phyloP scores from a whole-genome alignment of 2,329 filamentous ascomycete genomes.

The Diaporthe citri region DNA sequence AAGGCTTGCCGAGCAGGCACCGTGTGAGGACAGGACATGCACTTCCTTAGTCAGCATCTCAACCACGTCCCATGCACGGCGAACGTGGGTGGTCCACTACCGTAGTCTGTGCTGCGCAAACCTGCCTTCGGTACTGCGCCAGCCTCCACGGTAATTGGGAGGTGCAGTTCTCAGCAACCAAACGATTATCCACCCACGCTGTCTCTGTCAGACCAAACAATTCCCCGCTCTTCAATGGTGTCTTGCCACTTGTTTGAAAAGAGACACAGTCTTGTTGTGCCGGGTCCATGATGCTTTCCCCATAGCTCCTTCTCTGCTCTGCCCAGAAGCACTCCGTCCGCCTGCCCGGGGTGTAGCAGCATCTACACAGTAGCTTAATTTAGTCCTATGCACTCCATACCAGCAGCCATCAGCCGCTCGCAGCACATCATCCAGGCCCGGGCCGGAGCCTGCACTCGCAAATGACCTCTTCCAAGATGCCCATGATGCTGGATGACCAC shows the following conservation, averaged over 20 bases:
- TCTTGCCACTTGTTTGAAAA: not conserved
- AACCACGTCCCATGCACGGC: not conserved
- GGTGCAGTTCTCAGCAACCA: not conserved
- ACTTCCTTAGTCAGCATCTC: slow-evolving; percentile 7
- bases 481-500: slow-evolving; percentile 66
- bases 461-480: slow-evolving; percentile 56
- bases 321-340: not conserved
- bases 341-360: not conserved
- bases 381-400: slow-evolving; percentile 10
- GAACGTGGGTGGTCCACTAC: not conserved
- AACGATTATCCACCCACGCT: not conserved
- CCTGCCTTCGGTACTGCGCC: not conserved
- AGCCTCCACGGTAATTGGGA: not conserved
- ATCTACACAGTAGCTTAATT: not conserved
- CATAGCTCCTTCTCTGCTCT: not conserved
- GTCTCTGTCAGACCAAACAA: not conserved
- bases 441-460: not conserved
- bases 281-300: not conserved
- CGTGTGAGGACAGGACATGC: not conserved
- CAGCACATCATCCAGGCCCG: not conserved
- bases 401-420: not conserved
- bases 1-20: not conserved
- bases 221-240: not conserved
- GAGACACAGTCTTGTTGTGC: not conserved
- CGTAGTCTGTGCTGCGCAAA: not conserved